These are phyloP conservation scores for Aspergillus japonicus DNA, from an alignment of 2,329 filamentous ascomycete genomes.

Conservation along the genomic window DNA sequence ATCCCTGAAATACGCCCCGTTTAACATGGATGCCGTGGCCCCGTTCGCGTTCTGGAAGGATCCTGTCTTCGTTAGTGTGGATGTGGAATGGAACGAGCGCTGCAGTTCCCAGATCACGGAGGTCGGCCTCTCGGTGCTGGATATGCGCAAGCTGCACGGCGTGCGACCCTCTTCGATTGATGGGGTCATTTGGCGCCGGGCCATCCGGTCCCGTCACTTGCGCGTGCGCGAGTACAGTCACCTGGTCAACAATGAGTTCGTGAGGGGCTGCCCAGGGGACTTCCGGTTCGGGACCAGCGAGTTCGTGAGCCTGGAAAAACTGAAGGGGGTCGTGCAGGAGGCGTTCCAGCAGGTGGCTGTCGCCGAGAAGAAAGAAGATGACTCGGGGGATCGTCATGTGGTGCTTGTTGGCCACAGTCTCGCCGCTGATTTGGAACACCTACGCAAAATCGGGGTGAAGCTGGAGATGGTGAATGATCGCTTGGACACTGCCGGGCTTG, in stretches of 20 bases:
- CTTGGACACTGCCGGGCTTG: constrained; percentile 72
- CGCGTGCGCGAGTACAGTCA: constrained; percentile 68
- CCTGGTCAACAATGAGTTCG: constrained; percentile 65
- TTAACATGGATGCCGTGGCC: constrained; percentile 17
- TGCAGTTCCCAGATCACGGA: constrained; percentile 71
- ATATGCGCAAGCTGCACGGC: constrained; percentile 61
- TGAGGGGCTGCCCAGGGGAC: constrained; percentile 70
- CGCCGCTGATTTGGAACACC: constrained; percentile 65
- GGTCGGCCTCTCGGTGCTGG: constrained; percentile 77
- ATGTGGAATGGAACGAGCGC: constrained; percentile 78
- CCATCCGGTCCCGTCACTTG: constrained; percentile 72
- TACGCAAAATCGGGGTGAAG: constrained; percentile 61
- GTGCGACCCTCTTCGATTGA: constrained; percentile 62
- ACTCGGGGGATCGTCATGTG: constrained; percentile 53
- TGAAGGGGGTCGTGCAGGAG: constrained; percentile 48
- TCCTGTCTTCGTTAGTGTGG: constrained; percentile 74
- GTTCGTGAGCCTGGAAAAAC: constrained; percentile 49
- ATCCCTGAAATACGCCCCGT: constrained; percentile 13
- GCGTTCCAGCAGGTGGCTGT: constrained; percentile 51
- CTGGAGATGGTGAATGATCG: constrained; percentile 57
- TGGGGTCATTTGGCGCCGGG: constrained; percentile 60
- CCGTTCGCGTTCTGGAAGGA: constrained; percentile 52
- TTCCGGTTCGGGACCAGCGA: constrained; percentile 70
- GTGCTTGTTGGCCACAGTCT: constrained; percentile 79
- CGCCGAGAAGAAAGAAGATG: background rate